These are phyloP conservation scores for Aureobasidium sp. DNA, from an alignment of 2,329 filamentous ascomycete genomes.

Conservation along the genomic window DNA sequence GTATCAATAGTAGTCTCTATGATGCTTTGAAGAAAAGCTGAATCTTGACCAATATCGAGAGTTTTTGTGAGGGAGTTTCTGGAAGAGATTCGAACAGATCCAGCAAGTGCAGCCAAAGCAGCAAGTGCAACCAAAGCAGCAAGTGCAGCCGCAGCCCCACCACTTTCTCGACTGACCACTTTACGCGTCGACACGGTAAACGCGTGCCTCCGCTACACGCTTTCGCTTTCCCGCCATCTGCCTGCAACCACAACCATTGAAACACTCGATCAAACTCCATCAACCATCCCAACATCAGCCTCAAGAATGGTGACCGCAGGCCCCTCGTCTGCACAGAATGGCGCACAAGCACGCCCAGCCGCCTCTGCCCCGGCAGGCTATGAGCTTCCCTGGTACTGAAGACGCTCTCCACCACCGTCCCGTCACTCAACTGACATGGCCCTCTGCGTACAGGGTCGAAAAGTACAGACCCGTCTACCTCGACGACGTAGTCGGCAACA, in stretches of 20 bases:
- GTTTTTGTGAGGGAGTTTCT: too few species aligned
- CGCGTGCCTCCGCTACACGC: not conserved
- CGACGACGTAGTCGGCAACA: constrained; percentile 96
- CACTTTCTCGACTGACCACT: not conserved
- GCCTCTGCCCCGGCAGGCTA: constrained; percentile 46
- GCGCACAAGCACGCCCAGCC: constrained; percentile 35
- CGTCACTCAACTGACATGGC: constrained; percentile 12
- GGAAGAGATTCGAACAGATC: too few species aligned
- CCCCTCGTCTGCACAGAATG: constrained; percentile 35
- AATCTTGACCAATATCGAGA: too few species aligned
- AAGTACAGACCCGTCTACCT: constrained; percentile 94
- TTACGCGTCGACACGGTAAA: not conserved
- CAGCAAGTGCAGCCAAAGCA: too few species aligned
- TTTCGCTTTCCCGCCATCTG: too few species aligned
- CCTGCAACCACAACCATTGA: too few species aligned
- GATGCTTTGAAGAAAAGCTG: not conserved
- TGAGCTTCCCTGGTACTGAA: constrained; percentile 69
- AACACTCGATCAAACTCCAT: not conserved
- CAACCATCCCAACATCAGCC: constrained; percentile 7
- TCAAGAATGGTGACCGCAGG: constrained; percentile 45
- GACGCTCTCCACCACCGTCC: not conserved
- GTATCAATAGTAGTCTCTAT: not conserved
- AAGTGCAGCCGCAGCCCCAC: not conserved
- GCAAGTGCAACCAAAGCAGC: too few species aligned
- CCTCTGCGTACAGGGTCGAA: constrained; percentile 76